Conservation (phyloP, 495 filamentous ascomycete species). For the Penicillium riverlandense region DNA sequence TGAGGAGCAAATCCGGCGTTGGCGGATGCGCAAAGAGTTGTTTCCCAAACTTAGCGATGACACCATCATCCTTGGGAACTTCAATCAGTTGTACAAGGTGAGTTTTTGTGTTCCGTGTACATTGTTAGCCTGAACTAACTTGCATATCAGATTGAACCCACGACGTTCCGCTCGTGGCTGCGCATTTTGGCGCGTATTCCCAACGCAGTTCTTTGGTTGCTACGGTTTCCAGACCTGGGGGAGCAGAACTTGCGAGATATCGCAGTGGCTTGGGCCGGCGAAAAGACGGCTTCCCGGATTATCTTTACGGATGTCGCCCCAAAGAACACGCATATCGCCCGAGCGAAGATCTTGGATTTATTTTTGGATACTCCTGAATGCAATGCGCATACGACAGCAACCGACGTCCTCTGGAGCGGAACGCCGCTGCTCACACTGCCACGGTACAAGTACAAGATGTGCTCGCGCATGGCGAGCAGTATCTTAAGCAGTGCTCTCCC, state of each 20-base stretch:
- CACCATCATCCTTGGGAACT: conserved; percentile 90
- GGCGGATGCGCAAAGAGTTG: conserved; percentile 91
- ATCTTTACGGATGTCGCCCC: conserved; percentile 96
- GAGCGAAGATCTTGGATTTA: conserved; percentile 85
- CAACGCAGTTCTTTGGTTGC: conserved; percentile 89
- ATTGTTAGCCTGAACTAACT: conserved; percentile 1
- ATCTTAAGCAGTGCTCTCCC: conserved; percentile 88
- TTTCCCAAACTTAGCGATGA: conserved; percentile 83
- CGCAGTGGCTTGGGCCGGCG: conserved; percentile 75
- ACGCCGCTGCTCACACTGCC: conserved; percentile 92
- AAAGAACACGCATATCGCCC: conserved; percentile 89
- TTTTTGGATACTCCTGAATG: conserved; percentile 98
- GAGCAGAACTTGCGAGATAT: conserved; percentile 77
- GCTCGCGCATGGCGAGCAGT: conserved; percentile 92
- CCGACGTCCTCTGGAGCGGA: conserved; percentile 91
- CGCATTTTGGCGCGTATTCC: conserved; percentile 83
- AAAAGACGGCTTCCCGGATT: conserved; percentile 82
- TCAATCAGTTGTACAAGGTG: conserved; percentile 99
- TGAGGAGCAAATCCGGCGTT: conserved; percentile 74
- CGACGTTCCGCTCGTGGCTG: conserved; percentile 93
- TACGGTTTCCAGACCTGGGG: conserved; percentile 92
- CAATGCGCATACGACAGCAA: conserved; percentile 96
- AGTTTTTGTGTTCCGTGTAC: conserved; percentile 6
- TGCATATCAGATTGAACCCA: conserved; percentile 76
- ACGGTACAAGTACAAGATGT: conserved; percentile 98